Percentiles rank a stretch among this genome's conserved stretches.
Evolutionary conservation across 257 asterid genomes (phyloP).

Genomic region (Cynanchum wilfordii): DNA sequence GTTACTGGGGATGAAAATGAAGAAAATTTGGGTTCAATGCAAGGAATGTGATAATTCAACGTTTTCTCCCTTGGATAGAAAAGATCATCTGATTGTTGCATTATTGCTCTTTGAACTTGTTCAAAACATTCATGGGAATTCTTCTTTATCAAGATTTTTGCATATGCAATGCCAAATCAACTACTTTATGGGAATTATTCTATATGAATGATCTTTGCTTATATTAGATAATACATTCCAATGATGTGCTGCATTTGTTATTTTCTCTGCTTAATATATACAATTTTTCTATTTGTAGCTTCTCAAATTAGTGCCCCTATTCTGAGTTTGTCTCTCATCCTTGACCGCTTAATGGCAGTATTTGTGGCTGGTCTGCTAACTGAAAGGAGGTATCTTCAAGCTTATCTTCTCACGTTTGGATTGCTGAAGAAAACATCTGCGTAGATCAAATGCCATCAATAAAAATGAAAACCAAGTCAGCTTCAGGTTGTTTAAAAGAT

Average conservation of each 20-base stretch:
- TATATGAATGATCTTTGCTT: not conserved
- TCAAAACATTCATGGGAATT: not conserved
- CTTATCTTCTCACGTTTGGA: constrained; percentile 38
- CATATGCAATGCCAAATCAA: not conserved
- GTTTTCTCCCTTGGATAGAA: not conserved
- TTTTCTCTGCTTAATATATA: not conserved
- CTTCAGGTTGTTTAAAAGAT: constrained; percentile 50
- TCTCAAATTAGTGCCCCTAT: not conserved
- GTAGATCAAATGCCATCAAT: constrained; percentile 83
- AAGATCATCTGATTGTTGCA: not conserved
- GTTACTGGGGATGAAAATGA: not conserved
- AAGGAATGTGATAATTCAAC: not conserved
- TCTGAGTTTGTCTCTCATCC: not conserved
- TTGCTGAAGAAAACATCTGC: constrained; percentile 26
- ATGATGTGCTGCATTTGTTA: not conserved
- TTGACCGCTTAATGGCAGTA: constrained; percentile 26
- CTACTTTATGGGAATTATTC: not conserved
- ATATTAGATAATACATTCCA: not conserved
- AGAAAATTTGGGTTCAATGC: not conserved
- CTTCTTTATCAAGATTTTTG: not conserved
- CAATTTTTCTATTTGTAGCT: constrained; percentile 1
- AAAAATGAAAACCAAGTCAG: constrained; percentile 71
- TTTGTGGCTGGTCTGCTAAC: constrained; percentile 36
- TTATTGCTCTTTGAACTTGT: not conserved
- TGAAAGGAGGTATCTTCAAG: constrained; percentile 29